phyloP scores from a whole-genome alignment of 495 filamentous ascomycete genomes.

The Penicillium simplicissimum region DNA sequence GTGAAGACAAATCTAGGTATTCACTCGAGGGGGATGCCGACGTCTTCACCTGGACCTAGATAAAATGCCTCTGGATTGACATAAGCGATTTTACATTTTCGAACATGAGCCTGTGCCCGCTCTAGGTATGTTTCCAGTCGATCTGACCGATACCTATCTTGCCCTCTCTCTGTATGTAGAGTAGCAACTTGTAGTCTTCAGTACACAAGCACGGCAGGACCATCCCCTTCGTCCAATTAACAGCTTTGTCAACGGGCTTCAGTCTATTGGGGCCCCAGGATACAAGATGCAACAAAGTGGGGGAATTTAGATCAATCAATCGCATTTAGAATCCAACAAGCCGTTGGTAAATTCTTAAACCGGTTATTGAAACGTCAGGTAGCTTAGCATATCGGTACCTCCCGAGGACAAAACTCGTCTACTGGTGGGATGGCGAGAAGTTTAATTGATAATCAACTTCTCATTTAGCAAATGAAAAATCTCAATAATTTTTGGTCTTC shows the following conservation, averaged over 20 bases:
- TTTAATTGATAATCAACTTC: neutral
- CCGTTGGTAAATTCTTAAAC: conserved; percentile 4
- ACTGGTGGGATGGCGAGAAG: no score
- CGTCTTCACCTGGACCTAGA: no score
- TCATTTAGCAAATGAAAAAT: no score
- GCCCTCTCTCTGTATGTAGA: neutral
- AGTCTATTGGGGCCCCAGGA: neutral
- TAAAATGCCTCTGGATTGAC: no score
- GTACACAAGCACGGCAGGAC: neutral
- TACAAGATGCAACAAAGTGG: conserved; percentile 11
- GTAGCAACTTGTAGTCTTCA: neutral
- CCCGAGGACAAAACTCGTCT: neutral
- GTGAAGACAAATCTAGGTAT: no score
- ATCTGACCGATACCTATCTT: neutral
- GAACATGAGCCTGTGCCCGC: no score
- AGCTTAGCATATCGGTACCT: neutral
- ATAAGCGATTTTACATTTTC: no score
- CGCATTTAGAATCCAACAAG: conserved; percentile 5
- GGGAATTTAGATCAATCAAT: neutral
- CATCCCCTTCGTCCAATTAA: neutral
- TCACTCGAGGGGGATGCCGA: no score
- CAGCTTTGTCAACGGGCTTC: neutral
- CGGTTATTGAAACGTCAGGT: neutral
- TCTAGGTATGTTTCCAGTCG: no score
- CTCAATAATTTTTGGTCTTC: no score